Evolutionary conservation across 495 filamentous ascomycete genomes (phyloP).

Genomic region (Viridothelium virens): DNA sequence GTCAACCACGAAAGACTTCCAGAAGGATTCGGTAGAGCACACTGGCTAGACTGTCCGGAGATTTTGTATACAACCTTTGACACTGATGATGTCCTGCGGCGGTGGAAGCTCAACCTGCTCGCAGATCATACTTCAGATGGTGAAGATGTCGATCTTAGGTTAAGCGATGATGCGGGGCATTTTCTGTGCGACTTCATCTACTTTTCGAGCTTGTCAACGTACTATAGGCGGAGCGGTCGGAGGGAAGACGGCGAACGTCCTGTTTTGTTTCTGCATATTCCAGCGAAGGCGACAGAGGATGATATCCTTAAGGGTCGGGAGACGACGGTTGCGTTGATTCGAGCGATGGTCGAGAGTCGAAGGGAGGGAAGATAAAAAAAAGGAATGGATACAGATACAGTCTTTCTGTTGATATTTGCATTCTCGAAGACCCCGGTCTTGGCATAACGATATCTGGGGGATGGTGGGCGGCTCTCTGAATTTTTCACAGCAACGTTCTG

Average conservation of each 20-base stretch:
- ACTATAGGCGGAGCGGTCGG: constrained; percentile 40
- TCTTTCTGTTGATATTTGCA: background rate
- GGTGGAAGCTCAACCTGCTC: constrained; percentile 46
- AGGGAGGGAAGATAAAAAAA: background rate
- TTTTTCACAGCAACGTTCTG: background rate
- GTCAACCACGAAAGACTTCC: constrained; percentile 52
- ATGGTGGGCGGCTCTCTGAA: background rate
- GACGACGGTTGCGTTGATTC: constrained; percentile 61
- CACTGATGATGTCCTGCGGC: constrained; percentile 45
- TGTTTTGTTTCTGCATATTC: constrained; percentile 75
- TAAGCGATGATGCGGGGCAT: constrained; percentile 68
- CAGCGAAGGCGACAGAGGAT: constrained; percentile 48
- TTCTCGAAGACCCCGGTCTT: too few relatives aligned
- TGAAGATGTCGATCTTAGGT: constrained; percentile 47
- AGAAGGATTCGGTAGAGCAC: constrained; percentile 45
- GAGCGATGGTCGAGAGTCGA: constrained; percentile 50
- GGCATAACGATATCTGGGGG: background rate
- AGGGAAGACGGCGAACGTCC: constrained; percentile 40
- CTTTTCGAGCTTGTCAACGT: constrained; percentile 59
- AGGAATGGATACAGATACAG: background rate
- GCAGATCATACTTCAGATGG: constrained; percentile 13
- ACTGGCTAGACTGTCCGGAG: constrained; percentile 42
- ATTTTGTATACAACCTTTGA: constrained; percentile 46
- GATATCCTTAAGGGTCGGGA: constrained; percentile 53
- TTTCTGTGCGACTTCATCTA: constrained; percentile 86